Base-by-base conservation (phyloP, 73 alveolate genomes). In the Tetrahymena thermophila region DNA sequence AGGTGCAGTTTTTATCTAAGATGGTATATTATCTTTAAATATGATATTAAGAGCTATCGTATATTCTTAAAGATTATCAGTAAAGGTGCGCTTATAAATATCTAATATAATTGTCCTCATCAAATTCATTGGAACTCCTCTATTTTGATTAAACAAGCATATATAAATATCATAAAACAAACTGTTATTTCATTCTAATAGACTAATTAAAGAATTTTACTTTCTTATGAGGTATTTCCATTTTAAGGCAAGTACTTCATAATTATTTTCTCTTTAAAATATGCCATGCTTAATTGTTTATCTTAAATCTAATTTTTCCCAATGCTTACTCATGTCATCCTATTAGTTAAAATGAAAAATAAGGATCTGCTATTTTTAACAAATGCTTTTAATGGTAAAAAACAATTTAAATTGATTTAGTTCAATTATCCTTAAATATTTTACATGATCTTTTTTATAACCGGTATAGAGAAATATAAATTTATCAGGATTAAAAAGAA, bases 191-290 rank as follows among this genome's bases (percentile, higher is more conserved):
- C 31, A 50, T 50, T 15, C 9, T 6, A 10, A 5, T 4, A 4
- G 21, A 19, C 83, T 1, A 50, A 15, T 42, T 21, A 50, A 50
- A 19, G 55, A 13, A 42, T 14, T 43, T 89, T 95, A 95, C 97
- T 89, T 95, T 95, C 97, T 95, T 16, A 95, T 43, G 25, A 95
- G 94, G 55, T 95, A 95, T 85, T 95, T 94, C 97, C 97, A 95
- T 95, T 95, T 95, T 93, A 85, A 85, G 44, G 93, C 94, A 34
- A 95, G 94, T 3, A 95, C 95, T 85, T 85, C 56, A 85, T 94
- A 94, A 56, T 95, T 95, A 37, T 42, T 43, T 71, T 71, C 89
- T 56, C 97, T 95, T 85, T 55, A 85, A 37, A 95, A 95, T 85
- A 85, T 94, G 25, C 97, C 97, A 95, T 95, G 97, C 43, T 95